phyloP scores from a whole-genome alignment of 345 rosid species.

The Pistacia atlantica region DNA sequence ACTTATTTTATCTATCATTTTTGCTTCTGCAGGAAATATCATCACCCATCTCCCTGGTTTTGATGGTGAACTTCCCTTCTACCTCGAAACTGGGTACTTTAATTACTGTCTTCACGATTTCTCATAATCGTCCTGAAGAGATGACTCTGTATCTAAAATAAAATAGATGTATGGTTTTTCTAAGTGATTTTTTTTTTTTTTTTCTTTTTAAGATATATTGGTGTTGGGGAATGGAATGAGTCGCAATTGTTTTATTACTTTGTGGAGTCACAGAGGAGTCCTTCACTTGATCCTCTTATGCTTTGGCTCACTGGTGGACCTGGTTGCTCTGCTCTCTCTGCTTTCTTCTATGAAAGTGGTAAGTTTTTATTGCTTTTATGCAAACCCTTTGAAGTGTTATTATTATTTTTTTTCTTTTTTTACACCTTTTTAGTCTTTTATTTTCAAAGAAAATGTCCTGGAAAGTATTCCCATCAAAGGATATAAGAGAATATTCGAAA shows the following conservation, averaged over 20 bases:
- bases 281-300: constrained; percentile 30
- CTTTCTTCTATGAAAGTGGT: constrained; percentile 37
- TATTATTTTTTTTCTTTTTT: too few species aligned
- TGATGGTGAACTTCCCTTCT: constrained; percentile 37
- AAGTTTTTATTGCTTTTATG: not conserved
- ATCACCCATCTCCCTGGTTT: constrained; percentile 36
- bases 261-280: constrained; percentile 33
- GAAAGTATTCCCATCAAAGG: too few species aligned
- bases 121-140: too few species aligned
- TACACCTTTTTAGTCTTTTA: too few species aligned
- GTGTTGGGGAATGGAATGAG: constrained; percentile 10
- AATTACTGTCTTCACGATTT: too few species aligned
- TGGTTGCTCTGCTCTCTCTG: constrained; percentile 44
- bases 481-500: too few species aligned
- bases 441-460: too few species aligned
- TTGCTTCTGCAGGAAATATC: constrained; percentile 21
- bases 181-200: not conserved
- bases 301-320: constrained; percentile 51
- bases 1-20: not conserved
- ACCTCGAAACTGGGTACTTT: constrained; percentile 34
- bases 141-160: too few species aligned
- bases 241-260: constrained; percentile 41
- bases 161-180: not conserved
- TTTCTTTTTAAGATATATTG: constrained; percentile 12
- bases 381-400: too few species aligned